These are phyloP conservation scores for Lolium multiflorum DNA, from an alignment of 176 grass and related monocot species.

Conservation along the genomic window DNA sequence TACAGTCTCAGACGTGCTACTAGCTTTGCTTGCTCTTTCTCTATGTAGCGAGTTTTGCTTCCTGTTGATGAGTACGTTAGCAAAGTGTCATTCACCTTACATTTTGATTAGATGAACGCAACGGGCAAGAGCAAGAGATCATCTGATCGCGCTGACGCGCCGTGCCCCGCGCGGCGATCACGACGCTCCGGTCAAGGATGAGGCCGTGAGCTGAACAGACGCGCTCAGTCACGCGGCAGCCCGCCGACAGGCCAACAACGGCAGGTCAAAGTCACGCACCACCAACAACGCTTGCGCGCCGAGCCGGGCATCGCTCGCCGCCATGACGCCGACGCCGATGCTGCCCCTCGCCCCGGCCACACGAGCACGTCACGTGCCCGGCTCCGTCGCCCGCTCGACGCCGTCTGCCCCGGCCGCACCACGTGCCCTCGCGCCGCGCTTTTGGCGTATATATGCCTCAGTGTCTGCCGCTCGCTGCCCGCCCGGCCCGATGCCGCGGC, in stretches of 20 bases:
- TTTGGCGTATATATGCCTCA: conserved; percentile 37
- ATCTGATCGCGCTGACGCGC: conserved; percentile 48
- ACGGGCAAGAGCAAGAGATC: conserved; percentile 32
- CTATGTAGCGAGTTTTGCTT: no score
- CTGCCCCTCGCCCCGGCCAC: background rate
- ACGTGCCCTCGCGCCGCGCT: conserved; percentile 39
- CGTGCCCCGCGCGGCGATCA: conserved; percentile 8
- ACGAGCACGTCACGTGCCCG: background rate
- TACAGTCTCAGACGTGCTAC: no score
- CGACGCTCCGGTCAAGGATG: conserved; percentile 6
- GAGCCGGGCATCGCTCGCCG: background rate
- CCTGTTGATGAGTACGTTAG: no score
- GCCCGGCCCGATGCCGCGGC: background rate
- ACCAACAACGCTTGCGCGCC: background rate
- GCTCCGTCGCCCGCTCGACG: background rate
- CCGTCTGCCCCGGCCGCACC: conserved; percentile 22
- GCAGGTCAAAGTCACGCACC: conserved; percentile 30
- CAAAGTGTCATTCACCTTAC: no score
- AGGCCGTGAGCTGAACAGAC: no score
- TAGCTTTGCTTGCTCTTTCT: no score
- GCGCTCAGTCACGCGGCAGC: background rate
- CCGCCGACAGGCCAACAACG: conserved; percentile 20
- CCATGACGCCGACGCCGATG: background rate
- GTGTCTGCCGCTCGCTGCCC: background rate
- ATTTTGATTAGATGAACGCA: background rate